Evolutionary conservation across 2,329 filamentous ascomycete species (phyloP), one percentile per base, ranked within the genome.

Genomic region (Fusarium humuli): DNA sequence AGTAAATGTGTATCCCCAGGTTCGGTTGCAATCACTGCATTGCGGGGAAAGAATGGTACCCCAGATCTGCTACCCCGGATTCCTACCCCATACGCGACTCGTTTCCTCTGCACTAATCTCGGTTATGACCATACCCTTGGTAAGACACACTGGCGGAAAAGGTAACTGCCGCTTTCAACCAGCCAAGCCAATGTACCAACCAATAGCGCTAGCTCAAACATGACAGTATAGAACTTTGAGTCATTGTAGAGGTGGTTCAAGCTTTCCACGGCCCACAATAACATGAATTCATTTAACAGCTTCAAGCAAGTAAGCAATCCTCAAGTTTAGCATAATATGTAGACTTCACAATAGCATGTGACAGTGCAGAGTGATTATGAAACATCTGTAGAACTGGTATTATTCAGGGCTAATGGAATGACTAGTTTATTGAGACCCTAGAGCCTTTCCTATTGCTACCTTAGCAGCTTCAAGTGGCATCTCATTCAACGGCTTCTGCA

Each of bases 1-100:
- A 29, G 44, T 57, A 49, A 9, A 57, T 49, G 41, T 49, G 42
- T 40, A 16, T 57, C 30, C 27, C 13, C 40, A 12, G 6, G 23
- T 22, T 18, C 7, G 6, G 14, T 25, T 14, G 7, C 8, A 40
- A 16, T 34, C 12, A 10, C 11, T 22, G 23, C 22, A 52, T 13
- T 29, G 23, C 44, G 54, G n/a, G 44, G 23, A 27, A 41, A 48
- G 30, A 32, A 20, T 8, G 18, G 22, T 4, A 50, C 44, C 44
- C 32, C 54, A 27, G 54, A 50, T 57, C n/a, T 40, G n/a, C 11
- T 49, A 57, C 54, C 54, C 54, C 54, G 13, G 54, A 48, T 40
- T 41, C 9, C 16, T 57, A 50, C 54, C 30, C 54, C 54, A 40
- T 20, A 20, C 30, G 9, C 27, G 27, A 22, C 27, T n/a, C 22